A percentile compares a stretch with the other conserved stretches of the same genome.
These are phyloP conservation scores for Rhizophora mangle DNA, from an alignment of 345 rosid genomes.

Conservation along the genomic window DNA sequence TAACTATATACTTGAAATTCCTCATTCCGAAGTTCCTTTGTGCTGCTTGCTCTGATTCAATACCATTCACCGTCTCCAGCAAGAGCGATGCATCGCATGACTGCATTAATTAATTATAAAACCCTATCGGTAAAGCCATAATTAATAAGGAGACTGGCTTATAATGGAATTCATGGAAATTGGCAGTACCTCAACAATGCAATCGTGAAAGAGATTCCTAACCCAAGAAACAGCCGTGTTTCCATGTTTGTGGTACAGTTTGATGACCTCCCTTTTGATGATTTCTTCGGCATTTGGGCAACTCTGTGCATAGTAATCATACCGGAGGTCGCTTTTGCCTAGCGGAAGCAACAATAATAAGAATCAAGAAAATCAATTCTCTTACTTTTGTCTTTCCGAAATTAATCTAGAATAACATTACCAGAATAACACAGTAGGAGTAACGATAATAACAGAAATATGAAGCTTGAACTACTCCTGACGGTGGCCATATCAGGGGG, in stretches of 20 bases:
- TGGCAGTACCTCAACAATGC: conserved; percentile 48
- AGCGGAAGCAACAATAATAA: background rate
- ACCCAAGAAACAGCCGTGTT: conserved; percentile 92
- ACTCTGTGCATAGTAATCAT: conserved; percentile 56
- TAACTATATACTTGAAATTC: conserved; percentile 66
- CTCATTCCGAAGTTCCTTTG: conserved; percentile 83
- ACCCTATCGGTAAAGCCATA: background rate
- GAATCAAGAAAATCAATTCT: background rate
- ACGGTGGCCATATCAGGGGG: conserved; percentile 29
- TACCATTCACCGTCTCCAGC: conserved; percentile 46
- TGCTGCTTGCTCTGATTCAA: conserved; percentile 60
- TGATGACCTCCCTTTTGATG: conserved; percentile 57
- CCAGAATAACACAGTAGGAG: conserved; percentile 48
- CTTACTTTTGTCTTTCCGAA: background rate
- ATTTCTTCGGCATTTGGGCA: conserved; percentile 85
- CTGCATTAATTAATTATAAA: conserved; percentile 22
- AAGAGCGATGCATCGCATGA: conserved; percentile 82
- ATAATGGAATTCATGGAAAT: background rate
- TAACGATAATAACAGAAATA: conserved; percentile 44
- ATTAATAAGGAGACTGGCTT: background rate
- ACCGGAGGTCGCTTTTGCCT: conserved; percentile 60
- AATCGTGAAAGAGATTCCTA: conserved; percentile 89
- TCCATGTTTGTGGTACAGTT: conserved; percentile 67
- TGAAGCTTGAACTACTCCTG: conserved; percentile 22
- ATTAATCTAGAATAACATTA: conserved; percentile 3